Conservation (phyloP, 805 yeast species). For the Isabelozyma rhagii region DNA sequence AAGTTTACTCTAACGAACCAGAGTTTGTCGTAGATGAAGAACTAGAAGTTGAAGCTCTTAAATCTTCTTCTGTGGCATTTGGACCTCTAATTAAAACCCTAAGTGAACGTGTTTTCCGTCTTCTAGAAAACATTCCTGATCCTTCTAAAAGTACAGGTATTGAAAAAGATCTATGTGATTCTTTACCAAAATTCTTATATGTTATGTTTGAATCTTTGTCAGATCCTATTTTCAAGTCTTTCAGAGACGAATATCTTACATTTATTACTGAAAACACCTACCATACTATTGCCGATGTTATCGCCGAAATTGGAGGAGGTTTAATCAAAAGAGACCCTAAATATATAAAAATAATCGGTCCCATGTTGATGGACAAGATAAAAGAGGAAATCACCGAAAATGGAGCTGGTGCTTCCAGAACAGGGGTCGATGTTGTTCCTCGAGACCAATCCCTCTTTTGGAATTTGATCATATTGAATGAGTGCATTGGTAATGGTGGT, state of each 20-base stretch:
- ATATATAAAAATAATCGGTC: slow-evolving; percentile 40
- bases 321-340: slow-evolving; percentile 63
- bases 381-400: slow-evolving; percentile 68
- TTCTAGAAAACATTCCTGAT: slow-evolving; percentile 70
- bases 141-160: slow-evolving; percentile 48
- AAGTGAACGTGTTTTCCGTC: slow-evolving; percentile 54
- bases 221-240: slow-evolving; percentile 47
- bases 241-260: slow-evolving; percentile 48
- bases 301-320: slow-evolving; percentile 71
- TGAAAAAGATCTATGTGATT: slow-evolving; percentile 43
- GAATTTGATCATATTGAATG: slow-evolving; percentile 66
- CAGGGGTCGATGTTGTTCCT: slow-evolving; percentile 64
- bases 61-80: slow-evolving; percentile 72
- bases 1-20: slow-evolving; percentile 21
- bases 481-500: slow-evolving; percentile 69
- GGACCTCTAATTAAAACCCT: slow-evolving; percentile 55
- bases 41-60: slow-evolving; percentile 53
- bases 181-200: slow-evolving; percentile 34
- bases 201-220: slow-evolving; percentile 57
- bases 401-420: slow-evolving; percentile 75
- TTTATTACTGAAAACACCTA: slow-evolving; percentile 59
- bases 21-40: slow-evolving; percentile 40
- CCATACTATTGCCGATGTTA: slow-evolving; percentile 60
- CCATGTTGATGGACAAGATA: slow-evolving; percentile 49
- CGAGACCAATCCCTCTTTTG: slow-evolving; percentile 76